Evolutionary conservation across 192 early-diverging fungal genomes (phyloP).

Genomic region (Backusella australiensis): DNA sequence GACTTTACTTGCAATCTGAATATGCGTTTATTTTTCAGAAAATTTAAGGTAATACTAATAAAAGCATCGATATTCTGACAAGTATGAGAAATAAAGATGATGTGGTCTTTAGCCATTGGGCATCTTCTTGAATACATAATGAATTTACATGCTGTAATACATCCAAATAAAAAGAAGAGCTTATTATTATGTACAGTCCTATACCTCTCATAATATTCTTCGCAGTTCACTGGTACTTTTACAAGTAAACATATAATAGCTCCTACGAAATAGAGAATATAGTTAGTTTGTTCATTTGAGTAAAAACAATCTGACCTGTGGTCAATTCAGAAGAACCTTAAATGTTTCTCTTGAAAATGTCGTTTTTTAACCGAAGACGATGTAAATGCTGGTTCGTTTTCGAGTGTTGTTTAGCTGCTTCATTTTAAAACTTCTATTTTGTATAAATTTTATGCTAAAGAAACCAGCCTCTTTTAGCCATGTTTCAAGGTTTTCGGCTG

Average conservation of each 20-base stretch:
- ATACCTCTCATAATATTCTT: too few species aligned
- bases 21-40: not conserved
- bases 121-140: slow-evolving; percentile 17
- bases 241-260: not conserved
- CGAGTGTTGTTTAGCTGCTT: not conserved
- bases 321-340: not conserved
- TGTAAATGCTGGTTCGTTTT: not conserved
- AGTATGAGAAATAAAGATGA: not conserved
- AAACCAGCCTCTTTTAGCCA: not conserved
- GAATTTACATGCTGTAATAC: slow-evolving; percentile 1
- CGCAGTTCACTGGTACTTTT: too few species aligned
- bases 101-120: slow-evolving; percentile 9
- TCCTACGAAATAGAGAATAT: not conserved
- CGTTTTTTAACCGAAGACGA: not conserved
- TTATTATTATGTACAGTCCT: too few species aligned
- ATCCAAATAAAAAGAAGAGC: not conserved
- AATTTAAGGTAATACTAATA: not conserved
- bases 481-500: not conserved
- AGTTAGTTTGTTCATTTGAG: not conserved
- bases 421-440: not conserved
- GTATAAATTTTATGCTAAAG: not conserved
- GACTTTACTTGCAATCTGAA: not conserved
- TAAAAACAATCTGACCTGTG: not conserved
- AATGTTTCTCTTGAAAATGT: not conserved
- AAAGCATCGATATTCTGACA: not conserved